Evolutionary conservation across 139 green algal species (phyloP).

Genomic region (Micromonas pusilla): DNA sequence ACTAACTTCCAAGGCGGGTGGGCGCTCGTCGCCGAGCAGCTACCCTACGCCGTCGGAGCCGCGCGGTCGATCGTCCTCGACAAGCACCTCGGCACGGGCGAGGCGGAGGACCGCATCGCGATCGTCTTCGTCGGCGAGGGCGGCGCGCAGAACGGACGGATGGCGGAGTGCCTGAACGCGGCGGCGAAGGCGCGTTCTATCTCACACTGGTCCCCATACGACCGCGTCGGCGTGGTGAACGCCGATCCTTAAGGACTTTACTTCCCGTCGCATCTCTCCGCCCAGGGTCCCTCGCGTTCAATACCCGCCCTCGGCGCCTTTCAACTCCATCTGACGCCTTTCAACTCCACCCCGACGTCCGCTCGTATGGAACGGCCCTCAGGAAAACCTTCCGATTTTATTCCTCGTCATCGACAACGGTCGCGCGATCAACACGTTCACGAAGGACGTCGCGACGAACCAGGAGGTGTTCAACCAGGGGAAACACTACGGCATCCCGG

Average conservation of each 20-base stretch:
- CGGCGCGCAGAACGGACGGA: constrained; percentile 31
- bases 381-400: constrained; percentile 30
- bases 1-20: constrained; percentile 34
- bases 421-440: constrained; percentile 35
- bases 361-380: too few relatives aligned
- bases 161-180: constrained; percentile 32
- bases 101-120: constrained; percentile 26
- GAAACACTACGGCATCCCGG: constrained; percentile 30
- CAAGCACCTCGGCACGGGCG: constrained; percentile 12
- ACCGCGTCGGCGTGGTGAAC: too few relatives aligned
- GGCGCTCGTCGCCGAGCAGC: constrained; percentile 31
- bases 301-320: too few relatives aligned
- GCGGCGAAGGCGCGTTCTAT: too few relatives aligned
- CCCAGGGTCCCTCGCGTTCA: too few relatives aligned
- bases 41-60: constrained; percentile 27
- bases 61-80: constrained; percentile 31
- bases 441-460: constrained; percentile 28
- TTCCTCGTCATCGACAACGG: constrained; percentile 36
- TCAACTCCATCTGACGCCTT: too few relatives aligned
- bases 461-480: constrained; percentile 25
- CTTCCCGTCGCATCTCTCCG: too few relatives aligned
- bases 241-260: too few relatives aligned
- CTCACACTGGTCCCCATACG: too few relatives aligned
- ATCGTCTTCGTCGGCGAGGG: constrained; percentile 30
- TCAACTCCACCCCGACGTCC: too few relatives aligned